These are phyloP conservation scores for Hygrophila difformis DNA, from an alignment of 257 asterid species.

Conservation along the genomic window DNA sequence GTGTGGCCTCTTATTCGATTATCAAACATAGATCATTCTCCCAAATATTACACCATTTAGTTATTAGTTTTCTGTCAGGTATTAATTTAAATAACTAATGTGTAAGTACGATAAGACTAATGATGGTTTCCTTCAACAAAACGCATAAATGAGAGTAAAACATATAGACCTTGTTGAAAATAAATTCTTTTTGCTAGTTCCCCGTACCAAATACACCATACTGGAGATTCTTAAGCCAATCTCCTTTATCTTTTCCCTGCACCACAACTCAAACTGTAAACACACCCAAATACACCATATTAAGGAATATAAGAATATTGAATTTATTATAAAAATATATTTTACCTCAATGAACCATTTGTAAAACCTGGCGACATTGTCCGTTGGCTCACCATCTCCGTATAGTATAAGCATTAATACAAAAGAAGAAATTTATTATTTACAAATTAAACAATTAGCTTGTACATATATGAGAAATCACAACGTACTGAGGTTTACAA, in stretches of 20 bases:
- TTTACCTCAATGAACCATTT: slow-evolving; percentile 93
- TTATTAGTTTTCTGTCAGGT: too few species aligned
- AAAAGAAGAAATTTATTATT: too few species aligned
- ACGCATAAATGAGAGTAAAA: slow-evolving; percentile 4
- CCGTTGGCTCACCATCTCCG: slow-evolving; percentile 99
- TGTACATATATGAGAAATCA: too few species aligned
- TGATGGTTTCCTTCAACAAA: not conserved
- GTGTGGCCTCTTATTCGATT: too few species aligned
- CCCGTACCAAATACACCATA: slow-evolving; percentile 94
- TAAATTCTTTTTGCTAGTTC: slow-evolving; percentile 90
- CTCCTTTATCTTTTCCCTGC: slow-evolving; percentile 81
- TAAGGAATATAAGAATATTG: not conserved
- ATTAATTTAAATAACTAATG: too few species aligned
- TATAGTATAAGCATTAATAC: too few species aligned
- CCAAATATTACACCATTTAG: too few species aligned
- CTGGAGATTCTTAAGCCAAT: slow-evolving; percentile 66
- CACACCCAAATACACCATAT: slow-evolving; percentile 9
- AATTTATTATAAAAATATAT: not conserved
- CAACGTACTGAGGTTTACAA: too few species aligned
- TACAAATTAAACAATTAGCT: too few species aligned
- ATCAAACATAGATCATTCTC: too few species aligned
- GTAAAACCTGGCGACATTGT: slow-evolving; percentile 90
- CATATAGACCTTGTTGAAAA: slow-evolving; percentile 77
- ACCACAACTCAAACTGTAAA: slow-evolving; percentile 16
- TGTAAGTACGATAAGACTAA: not conserved